Evolutionary conservation across 495 filamentous ascomycete genomes (phyloP).

Genomic region (Talaromyces trachyspermus): DNA sequence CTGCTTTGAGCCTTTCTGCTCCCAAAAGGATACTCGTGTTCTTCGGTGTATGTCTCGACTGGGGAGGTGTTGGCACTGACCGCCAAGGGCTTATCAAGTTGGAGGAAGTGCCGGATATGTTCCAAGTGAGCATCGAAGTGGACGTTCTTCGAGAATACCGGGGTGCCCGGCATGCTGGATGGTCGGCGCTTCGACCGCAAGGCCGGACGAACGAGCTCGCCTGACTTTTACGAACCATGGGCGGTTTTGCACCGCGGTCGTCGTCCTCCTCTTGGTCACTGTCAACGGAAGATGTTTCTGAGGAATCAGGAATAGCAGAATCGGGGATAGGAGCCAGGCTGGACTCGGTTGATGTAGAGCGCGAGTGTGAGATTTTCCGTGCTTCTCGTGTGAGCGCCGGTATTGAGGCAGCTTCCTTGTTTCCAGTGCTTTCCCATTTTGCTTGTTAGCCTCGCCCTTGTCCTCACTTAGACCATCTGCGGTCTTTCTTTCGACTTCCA

Average conservation of each 20-base stretch:
- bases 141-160: constrained; percentile 88
- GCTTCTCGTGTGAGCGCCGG: constrained; percentile 36
- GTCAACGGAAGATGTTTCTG: constrained; percentile 56
- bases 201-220: constrained; percentile 90
- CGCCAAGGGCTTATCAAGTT: constrained; percentile 85
- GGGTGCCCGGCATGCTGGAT: constrained; percentile 95
- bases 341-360: constrained; percentile 79
- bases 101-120: constrained; percentile 89
- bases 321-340: too few species aligned
- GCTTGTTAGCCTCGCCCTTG: too few species aligned
- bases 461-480: too few species aligned
- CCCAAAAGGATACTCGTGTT: constrained; percentile 86
- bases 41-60: constrained; percentile 74
- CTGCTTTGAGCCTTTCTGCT: constrained; percentile 39
- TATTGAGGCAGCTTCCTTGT: constrained; percentile 15
- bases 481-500: constrained; percentile 49
- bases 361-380: constrained; percentile 68
- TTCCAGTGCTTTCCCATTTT: too few species aligned
- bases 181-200: constrained; percentile 74
- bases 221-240: constrained; percentile 97
- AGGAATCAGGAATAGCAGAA: constrained; percentile 46
- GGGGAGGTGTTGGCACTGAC: constrained; percentile 96
- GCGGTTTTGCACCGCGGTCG: constrained; percentile 54
- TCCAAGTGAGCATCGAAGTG: constrained; percentile 94
- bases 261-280: constrained; percentile 58